Evolutionary conservation across 352 stramenopile species (phyloP), one percentile per base, ranked within the genome.

Genomic region (Pythium pectinolyticum): DNA sequence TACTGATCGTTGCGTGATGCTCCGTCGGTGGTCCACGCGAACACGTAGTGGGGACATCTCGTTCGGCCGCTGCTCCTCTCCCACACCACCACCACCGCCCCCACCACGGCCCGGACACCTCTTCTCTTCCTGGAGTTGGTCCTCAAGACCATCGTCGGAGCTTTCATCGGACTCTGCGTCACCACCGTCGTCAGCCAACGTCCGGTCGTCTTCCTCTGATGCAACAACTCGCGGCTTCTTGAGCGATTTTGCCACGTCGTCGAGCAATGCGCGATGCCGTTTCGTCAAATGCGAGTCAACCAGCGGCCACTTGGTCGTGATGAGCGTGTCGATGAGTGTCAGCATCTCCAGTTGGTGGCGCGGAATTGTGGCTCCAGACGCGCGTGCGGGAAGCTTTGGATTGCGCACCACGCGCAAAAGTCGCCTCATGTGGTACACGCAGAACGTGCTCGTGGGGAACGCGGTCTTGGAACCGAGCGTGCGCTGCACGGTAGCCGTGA

Each of bases 241-340:
- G n/a, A n/a, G n/a, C n/a, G n/a, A n/a, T n/a, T 22, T 5, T 4
- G 39, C 15, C 17, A 7, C 3, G 20, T 24, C 39, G 15, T 45
- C 39, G 4, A 1, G 39, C 11, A 24, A 22, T 20, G 24, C n/a
- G 3, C 32, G 34, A 22, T 64, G 57, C 6, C 32, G 15, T 12
- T 28, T 20, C 0, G 24, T 57, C 25, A 51, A 7, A 1, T 25
- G 5, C 5, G 25, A 34, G 5, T 50, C 57, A 14, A 43, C 25
- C 4, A 2, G 43, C 3, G 58, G 40, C 58, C 49, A 58, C 37
- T 41, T 27, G 14, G 34, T 34, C 10, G 51, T 52, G 12, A 54
- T 24, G 5, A 66, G 49, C 20, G 14, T 24, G 17, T 47, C 49
- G 19, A 66, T 56, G 4, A 66, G 49, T n/a, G 24, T n/a, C 0